These are phyloP conservation scores for Exophiala calicioides DNA, from an alignment of 2,329 filamentous ascomycete species.

Conservation along the genomic window DNA sequence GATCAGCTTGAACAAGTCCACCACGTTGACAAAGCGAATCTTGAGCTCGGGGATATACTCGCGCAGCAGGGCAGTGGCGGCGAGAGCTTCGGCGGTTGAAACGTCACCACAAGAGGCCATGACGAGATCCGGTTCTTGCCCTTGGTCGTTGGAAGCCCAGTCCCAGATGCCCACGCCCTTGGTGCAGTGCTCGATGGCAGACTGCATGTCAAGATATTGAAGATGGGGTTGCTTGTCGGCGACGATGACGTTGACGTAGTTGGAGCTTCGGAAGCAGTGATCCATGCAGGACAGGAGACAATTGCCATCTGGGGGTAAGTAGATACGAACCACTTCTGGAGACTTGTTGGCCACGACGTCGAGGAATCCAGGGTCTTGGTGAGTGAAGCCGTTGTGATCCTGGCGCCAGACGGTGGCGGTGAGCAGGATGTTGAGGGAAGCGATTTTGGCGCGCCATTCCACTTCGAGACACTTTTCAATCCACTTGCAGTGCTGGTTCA, in stretches of 20 bases:
- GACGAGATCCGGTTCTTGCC: slow-evolving; percentile 69
- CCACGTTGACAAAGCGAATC: slow-evolving; percentile 76
- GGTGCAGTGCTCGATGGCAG: slow-evolving; percentile 72
- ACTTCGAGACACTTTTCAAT: slow-evolving; percentile 79
- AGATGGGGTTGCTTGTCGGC: slow-evolving; percentile 78
- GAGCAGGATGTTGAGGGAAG: slow-evolving; percentile 76
- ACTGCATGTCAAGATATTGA: slow-evolving; percentile 73
- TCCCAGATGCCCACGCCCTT: slow-evolving; percentile 79
- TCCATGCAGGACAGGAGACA: slow-evolving; percentile 73
- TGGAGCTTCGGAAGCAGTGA: slow-evolving; percentile 70
- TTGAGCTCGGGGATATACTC: slow-evolving; percentile 70
- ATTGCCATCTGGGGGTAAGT: slow-evolving; percentile 78
- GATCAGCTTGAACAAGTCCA: slow-evolving; percentile 79
- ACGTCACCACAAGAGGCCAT: slow-evolving; percentile 77
- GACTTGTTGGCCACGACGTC: slow-evolving; percentile 79
- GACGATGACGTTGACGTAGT: slow-evolving; percentile 81
- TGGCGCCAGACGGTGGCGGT: slow-evolving; percentile 79
- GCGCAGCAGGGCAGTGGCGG: slow-evolving; percentile 73
- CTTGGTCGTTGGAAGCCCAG: slow-evolving; percentile 71
- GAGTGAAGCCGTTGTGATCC: slow-evolving; percentile 81
- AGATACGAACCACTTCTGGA: slow-evolving; percentile 77
- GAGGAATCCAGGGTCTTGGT: slow-evolving; percentile 78
- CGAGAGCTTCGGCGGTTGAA: slow-evolving; percentile 71
- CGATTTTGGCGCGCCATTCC: slow-evolving; percentile 71
- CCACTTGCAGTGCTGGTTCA: slow-evolving; percentile 85